phyloP scores from a whole-genome alignment of 495 filamentous ascomycete genomes.

The Pyronema omphalodes region DNA sequence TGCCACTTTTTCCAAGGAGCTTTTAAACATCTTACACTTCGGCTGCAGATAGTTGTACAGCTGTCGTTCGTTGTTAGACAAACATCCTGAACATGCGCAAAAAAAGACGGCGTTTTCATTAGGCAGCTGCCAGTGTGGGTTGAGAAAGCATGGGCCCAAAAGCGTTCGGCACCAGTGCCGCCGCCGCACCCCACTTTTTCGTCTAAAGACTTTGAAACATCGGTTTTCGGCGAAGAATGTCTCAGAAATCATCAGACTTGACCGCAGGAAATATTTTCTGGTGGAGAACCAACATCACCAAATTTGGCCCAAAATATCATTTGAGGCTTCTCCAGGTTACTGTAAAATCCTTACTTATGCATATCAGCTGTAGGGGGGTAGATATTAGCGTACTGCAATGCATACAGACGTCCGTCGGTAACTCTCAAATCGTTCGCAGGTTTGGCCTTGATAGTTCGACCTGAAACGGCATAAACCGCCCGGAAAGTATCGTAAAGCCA shows the following conservation, averaged over 20 bases:
- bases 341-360: too few species aligned
- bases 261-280: neutral
- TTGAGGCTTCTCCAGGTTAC: too few species aligned
- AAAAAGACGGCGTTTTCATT: neutral
- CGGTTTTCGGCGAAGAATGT: neutral
- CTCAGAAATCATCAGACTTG: neutral
- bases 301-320: too few species aligned
- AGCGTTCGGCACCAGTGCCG: neutral
- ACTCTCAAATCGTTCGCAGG: too few species aligned
- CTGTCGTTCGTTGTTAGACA: neutral
- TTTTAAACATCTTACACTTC: neutral
- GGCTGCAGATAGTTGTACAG: neutral
- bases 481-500: too few species aligned
- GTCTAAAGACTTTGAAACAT: neutral
- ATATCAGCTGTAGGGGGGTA: too few species aligned
- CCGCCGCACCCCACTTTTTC: neutral
- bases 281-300: too few species aligned
- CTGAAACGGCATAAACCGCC: too few species aligned
- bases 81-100: neutral
- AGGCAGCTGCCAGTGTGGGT: neutral
- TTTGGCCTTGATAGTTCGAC: too few species aligned
- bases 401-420: too few species aligned
- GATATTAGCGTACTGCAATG: too few species aligned
- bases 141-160: neutral
- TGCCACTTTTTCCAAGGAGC: neutral